Base-by-base conservation (phyloP, 2,329 filamentous ascomycete genomes). In the Pseudocercospora crystallina region DNA sequence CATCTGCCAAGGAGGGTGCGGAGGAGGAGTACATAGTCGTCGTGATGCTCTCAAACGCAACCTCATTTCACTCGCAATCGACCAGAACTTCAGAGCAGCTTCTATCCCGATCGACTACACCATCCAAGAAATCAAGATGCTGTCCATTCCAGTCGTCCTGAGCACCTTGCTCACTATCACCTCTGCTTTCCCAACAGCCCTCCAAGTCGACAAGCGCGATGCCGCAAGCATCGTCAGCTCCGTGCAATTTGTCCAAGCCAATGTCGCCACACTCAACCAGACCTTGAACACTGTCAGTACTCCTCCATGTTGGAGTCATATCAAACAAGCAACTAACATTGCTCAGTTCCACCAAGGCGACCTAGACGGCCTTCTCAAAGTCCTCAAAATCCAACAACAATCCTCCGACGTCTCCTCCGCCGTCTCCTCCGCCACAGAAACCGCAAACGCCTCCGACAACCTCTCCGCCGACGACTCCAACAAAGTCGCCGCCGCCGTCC, bases 351-450 rank as follows among this genome's bases (percentile, higher is more conserved):
- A 53, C 39, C 31, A 55, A 30, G 56, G 52, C 17, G 49, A 53
- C 40, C 41, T 53, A 34, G 43, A 47, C 32, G 37, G 48, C 13
- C 14, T 48, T 14, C 14, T 53, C 43, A 51, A 51, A 32, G 56
- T 55, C 15, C 44, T 58, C 14, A 53, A 51, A 13, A 58, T 58
- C 34, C 53, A 38, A 14, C 26, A 43, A 26, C 49, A 52, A 42
- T 47, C 49, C 26, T 37, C 43, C 26, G 40, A 42, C 8, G 45
- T 58, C n/a, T 40, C 49, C 35, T 31, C 55, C 15, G 40, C 51
- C 8, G 43, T 58, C 46, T 33, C 36, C 29, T 31, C 43, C 8
- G 55, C 52, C 15, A 46, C 46, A n/a, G 33, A 13, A 8, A 43
- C 44, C 9, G 52, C 52, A 11, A 30, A 54, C 26, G 43, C 43